Evolutionary conservation across 441 rosid genomes (phyloP).

Genomic region (Manihot esculenta): DNA sequence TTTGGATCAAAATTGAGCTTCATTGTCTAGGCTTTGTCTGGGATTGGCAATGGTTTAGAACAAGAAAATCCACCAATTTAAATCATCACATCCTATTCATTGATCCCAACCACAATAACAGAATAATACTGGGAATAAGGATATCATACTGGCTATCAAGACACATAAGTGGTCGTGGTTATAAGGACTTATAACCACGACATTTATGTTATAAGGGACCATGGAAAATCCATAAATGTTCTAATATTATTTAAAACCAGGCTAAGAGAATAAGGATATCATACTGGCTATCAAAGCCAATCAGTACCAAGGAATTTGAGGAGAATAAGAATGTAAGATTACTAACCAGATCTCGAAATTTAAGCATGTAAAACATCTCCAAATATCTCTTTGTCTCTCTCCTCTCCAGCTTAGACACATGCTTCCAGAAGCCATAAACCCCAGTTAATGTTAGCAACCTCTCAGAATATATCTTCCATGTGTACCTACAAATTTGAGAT

Average conservation of each 20-base stretch:
- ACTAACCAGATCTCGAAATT: slow-evolving; percentile 65
- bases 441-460: slow-evolving; percentile 79
- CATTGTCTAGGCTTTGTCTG: neutral
- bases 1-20: neutral
- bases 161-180: too few relatives aligned
- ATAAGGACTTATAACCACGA: too few relatives aligned
- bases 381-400: slow-evolving; percentile 67
- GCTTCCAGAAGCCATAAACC: slow-evolving; percentile 84
- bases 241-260: neutral
- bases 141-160: too few relatives aligned
- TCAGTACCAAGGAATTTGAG: too few relatives aligned
- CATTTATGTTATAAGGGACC: too few relatives aligned
- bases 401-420: slow-evolving; percentile 77
- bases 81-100: neutral
- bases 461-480: slow-evolving; percentile 83
- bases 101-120: neutral
- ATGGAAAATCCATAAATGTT: neutral
- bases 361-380: slow-evolving; percentile 89
- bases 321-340: neutral
- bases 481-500: slow-evolving; percentile 45
- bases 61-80: neutral
- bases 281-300: neutral
- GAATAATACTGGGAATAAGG: too few relatives aligned
- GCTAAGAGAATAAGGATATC: neutral
- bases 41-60: neutral